Percentiles rank a stretch among this genome's conserved stretches.
These are phyloP conservation scores for Fraxinus platypoda DNA, from an alignment of 305 asterid species.

Conservation along the genomic window DNA sequence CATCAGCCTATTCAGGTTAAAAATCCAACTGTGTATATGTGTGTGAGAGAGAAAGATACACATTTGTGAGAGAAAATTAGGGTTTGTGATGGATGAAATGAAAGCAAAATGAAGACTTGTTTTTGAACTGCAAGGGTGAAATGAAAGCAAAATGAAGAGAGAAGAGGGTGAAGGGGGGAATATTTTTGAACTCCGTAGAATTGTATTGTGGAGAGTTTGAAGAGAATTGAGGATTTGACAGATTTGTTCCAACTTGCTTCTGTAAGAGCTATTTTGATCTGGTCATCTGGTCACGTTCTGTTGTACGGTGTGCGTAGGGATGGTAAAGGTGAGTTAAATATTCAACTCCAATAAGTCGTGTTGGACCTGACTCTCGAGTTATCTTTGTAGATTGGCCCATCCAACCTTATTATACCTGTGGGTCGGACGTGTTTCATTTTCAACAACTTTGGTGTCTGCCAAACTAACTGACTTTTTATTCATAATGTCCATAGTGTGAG, in stretches of 20 bases:
- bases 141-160: constrained; percentile 23
- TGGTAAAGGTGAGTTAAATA: background rate
- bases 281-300: background rate
- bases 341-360: background rate
- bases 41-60: background rate
- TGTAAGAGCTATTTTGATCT: background rate
- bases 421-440: background rate
- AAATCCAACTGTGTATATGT: constrained; percentile 21
- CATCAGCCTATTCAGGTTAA: constrained; percentile 25
- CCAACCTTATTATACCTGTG: background rate
- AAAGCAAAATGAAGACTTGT: too few species aligned
- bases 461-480: too few species aligned
- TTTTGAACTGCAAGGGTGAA: constrained; percentile 13
- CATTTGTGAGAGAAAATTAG: constrained; percentile 33
- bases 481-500: background rate
- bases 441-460: too few species aligned
- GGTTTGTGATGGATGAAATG: constrained; percentile 31
- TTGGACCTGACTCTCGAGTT: background rate
- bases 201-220: constrained; percentile 1
- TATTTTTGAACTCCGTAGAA: constrained; percentile 39
- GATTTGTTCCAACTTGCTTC: background rate
- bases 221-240: background rate
- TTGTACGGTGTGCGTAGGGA: background rate
- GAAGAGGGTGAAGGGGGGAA: constrained; percentile 2
- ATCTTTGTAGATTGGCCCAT: background rate